These are phyloP conservation scores for Brasilioporus rufonigricans DNA, from an alignment of 768 basidiomycete genomes.

Conservation along the genomic window DNA sequence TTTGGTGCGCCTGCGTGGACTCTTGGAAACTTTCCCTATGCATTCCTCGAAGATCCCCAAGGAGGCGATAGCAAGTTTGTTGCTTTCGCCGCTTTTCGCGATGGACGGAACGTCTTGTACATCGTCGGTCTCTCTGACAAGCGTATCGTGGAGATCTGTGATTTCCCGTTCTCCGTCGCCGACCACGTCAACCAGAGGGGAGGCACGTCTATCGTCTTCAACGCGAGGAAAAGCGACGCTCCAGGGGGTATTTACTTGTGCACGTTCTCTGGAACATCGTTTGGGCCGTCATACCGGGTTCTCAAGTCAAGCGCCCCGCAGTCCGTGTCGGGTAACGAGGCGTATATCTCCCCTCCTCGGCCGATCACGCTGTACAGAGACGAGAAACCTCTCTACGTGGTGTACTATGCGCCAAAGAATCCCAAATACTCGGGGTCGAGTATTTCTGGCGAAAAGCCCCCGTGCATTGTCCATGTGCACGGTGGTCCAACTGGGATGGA, in stretches of 20 bases:
- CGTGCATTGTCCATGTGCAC: constrained; percentile 62
- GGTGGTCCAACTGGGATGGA: constrained; percentile 66
- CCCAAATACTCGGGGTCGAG: constrained; percentile 52
- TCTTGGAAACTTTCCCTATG: constrained; percentile 48
- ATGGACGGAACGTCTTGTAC: constrained; percentile 37
- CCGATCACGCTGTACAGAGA: constrained; percentile 43
- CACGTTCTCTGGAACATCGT: constrained; percentile 24
- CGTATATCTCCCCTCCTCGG: constrained; percentile 46
- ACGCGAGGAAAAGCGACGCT: constrained; percentile 32
- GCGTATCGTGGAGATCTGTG: constrained; percentile 21
- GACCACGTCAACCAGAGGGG: constrained; percentile 24
- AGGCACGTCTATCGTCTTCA: constrained; percentile 31
- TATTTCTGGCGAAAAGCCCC: constrained; percentile 55
- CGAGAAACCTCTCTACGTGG: constrained; percentile 49
- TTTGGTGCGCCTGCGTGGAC: constrained; percentile 58
- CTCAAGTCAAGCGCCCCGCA: constrained; percentile 27
- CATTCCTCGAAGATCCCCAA: constrained; percentile 37
- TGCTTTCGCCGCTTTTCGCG: constrained; percentile 32
- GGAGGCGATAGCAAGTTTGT: constrained; percentile 19
- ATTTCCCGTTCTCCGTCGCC: constrained; percentile 35
- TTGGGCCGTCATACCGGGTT: constrained; percentile 18
- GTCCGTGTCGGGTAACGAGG: constrained; percentile 11
- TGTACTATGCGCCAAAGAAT: constrained; percentile 69
- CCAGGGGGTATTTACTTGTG: constrained; percentile 31
- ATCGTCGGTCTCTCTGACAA: constrained; percentile 29